Conservation (phyloP, 225 moss, liverwort and hornwort species). For the Bryum argenteum region DNA sequence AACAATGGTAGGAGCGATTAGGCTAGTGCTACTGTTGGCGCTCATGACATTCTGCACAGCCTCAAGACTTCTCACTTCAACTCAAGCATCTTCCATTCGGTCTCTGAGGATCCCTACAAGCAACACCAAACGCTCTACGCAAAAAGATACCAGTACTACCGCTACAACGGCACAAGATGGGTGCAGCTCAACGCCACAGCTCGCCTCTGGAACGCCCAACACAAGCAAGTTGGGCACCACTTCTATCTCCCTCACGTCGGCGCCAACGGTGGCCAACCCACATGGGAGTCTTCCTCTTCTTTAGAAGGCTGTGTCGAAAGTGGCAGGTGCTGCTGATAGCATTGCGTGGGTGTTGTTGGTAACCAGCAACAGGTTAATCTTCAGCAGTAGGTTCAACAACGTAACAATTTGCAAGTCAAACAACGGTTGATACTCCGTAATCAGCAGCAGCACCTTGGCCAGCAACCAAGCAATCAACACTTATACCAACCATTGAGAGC, state of each 20-base stretch:
- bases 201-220: constrained; percentile 17
- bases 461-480: too few relatives aligned
- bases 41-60: constrained; percentile 3
- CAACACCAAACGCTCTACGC: constrained; percentile 29
- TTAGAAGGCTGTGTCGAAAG: constrained; percentile 15
- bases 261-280: constrained; percentile 31
- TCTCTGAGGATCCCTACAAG: constrained; percentile 30
- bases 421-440: too few relatives aligned
- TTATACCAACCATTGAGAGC: too few relatives aligned
- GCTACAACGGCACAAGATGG: constrained; percentile 44
- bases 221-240: constrained; percentile 39
- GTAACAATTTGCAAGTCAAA: too few relatives aligned
- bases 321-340: neutral
- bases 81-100: constrained; percentile 13
- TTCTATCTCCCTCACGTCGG: constrained; percentile 27
- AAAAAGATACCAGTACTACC: constrained; percentile 44
- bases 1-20: neutral
- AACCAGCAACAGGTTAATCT: too few relatives aligned
- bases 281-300: constrained; percentile 28
- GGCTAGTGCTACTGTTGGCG: neutral
- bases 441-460: too few relatives aligned
- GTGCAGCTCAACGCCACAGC: constrained; percentile 24
- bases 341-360: constrained; percentile 33
- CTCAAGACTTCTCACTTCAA: neutral
- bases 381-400: too few relatives aligned